Evolutionary conservation across 495 filamentous ascomycete genomes (phyloP).

Genomic region (Penicillium lagena): DNA sequence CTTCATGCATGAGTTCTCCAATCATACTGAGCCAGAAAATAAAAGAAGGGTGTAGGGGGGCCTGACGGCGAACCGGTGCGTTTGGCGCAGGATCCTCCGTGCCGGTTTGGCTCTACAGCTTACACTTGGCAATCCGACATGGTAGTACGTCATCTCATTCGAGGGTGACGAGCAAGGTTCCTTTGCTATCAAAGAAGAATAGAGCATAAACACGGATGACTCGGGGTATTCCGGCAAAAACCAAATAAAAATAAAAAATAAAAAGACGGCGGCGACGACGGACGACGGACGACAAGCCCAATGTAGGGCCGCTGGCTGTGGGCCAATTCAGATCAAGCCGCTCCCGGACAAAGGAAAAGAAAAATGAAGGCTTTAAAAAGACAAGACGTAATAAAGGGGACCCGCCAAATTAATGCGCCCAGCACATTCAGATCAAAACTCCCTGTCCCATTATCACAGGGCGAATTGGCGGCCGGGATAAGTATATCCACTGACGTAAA

Average conservation of each 20-base stretch:
- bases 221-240: slow-evolving; percentile 22
- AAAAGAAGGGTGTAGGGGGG: slow-evolving; percentile 1
- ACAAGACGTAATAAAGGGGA: slow-evolving; percentile 2
- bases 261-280: no score
- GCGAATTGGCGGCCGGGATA: slow-evolving; percentile 1
- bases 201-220: slow-evolving; percentile 11
- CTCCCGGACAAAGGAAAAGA: slow-evolving; percentile 1
- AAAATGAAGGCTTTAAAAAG: slow-evolving; percentile 1
- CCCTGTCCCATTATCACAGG: neutral
- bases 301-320: slow-evolving; percentile 8
- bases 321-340: slow-evolving; percentile 5
- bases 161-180: slow-evolving; percentile 1
- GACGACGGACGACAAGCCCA: slow-evolving; percentile 7
- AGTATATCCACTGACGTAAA: slow-evolving; percentile 7
- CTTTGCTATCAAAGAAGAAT: neutral
- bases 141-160: slow-evolving; percentile 12
- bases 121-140: slow-evolving; percentile 6
- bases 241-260: slow-evolving; percentile 3
- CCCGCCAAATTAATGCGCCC: slow-evolving; percentile 14
- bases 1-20: slow-evolving; percentile 13
- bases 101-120: neutral
- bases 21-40: slow-evolving; percentile 1
- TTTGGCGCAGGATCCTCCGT: neutral
- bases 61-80: neutral
- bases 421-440: slow-evolving; percentile 11